Percentiles rank a stretch among this genome's conserved stretches.
Evolutionary conservation across 768 basidiomycete genomes (phyloP).

Genomic region (Termitomyces sp.): DNA sequence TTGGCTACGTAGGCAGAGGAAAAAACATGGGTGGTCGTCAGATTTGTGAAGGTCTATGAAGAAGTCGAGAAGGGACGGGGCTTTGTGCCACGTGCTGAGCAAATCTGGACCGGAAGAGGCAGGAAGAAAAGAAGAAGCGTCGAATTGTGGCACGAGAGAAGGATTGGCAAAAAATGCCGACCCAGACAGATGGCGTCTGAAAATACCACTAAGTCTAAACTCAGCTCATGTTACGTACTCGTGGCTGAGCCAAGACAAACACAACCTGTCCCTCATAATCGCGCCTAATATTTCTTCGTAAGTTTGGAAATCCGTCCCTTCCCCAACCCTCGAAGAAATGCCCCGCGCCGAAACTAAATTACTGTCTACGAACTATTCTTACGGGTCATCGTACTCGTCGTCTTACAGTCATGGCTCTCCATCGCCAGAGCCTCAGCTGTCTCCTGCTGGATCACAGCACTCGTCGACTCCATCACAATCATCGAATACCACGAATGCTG

Average conservation of each 20-base stretch:
- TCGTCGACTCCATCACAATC: constrained; percentile 19
- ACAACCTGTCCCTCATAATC: constrained; percentile 24
- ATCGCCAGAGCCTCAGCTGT: constrained; percentile 23
- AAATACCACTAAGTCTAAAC: constrained; percentile 27
- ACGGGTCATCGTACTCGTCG: constrained; percentile 28
- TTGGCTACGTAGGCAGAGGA: not conserved
- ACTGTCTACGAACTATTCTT: constrained; percentile 27
- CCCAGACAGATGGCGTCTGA: constrained; percentile 21
- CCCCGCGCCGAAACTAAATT: constrained; percentile 37
- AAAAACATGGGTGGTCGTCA: constrained; percentile 4
- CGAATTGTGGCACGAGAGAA: constrained; percentile 13
- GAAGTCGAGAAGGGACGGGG: constrained; percentile 9
- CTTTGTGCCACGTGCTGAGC: constrained; percentile 14
- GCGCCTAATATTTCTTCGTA: constrained; percentile 23
- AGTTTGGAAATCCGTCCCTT: constrained; percentile 19
- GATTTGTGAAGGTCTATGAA: constrained; percentile 5
- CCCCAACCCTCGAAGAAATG: constrained; percentile 28
- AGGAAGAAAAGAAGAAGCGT: constrained; percentile 9
- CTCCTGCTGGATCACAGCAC: constrained; percentile 28
- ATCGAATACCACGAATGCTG: constrained; percentile 17
- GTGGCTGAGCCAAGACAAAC: constrained; percentile 31
- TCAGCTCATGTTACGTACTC: constrained; percentile 31
- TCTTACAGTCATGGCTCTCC: constrained; percentile 25
- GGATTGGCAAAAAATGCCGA: constrained; percentile 19
- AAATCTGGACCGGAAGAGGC: constrained; percentile 18